A percentile compares a stretch with the other conserved stretches of the same genome.
Conservation (phyloP, 2,329 filamentous ascomycete species). For the Cordyceps farinosa region DNA sequence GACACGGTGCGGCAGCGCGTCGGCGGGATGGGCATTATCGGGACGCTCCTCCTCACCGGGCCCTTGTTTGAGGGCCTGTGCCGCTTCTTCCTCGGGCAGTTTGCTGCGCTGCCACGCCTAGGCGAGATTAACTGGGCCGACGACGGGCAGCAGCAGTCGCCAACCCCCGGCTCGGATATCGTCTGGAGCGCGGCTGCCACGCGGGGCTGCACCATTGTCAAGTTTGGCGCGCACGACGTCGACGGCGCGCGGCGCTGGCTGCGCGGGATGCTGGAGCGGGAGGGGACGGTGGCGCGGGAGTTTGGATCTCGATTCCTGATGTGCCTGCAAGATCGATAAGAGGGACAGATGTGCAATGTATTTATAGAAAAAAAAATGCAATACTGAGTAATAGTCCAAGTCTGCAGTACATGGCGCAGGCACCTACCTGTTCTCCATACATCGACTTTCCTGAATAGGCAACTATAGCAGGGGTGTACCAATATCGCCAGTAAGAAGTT, state of each 20-base stretch:
- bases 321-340: conserved; percentile 51
- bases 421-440: not conserved
- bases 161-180: conserved; percentile 41
- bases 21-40: conserved; percentile 67
- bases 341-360: not conserved
- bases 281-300: conserved; percentile 60
- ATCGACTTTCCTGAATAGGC: conserved; percentile 5
- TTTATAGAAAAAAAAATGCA: not conserved
- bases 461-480: not conserved
- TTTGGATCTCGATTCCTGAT: conserved; percentile 75
- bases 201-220: conserved; percentile 76
- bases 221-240: conserved; percentile 74
- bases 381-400: not conserved
- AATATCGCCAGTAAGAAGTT: not conserved
- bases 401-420: no score
- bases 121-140: conserved; percentile 67
- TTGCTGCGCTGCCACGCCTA: conserved; percentile 68
- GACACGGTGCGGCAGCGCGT: conserved; percentile 49
- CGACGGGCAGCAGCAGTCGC: conserved; percentile 39
- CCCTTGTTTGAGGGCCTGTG: conserved; percentile 60
- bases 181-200: conserved; percentile 76
- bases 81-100: conserved; percentile 69
- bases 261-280: conserved; percentile 61
- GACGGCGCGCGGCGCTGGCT: conserved; percentile 76
- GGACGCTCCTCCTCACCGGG: conserved; percentile 74